Conservation (phyloP, 768 basidiomycete species). For the Leccinum rimulosum region DNA sequence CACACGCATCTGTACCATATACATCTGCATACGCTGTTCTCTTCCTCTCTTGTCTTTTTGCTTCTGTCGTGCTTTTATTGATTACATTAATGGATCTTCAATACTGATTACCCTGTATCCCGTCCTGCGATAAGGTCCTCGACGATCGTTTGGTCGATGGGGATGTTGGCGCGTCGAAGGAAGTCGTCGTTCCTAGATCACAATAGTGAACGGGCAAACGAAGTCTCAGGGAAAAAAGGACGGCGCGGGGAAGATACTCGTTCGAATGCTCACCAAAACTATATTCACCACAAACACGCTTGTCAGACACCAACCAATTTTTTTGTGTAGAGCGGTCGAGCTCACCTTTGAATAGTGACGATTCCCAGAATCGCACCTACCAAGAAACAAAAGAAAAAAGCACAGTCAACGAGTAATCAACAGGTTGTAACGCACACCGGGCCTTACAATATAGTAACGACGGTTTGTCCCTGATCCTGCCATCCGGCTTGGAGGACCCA, state of each 20-base stretch:
- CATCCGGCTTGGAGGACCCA: slow-evolving; percentile 69
- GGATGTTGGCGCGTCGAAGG: slow-evolving; percentile 40
- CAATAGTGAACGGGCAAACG: background rate
- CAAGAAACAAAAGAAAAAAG: background rate
- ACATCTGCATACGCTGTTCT: slow-evolving; percentile 21
- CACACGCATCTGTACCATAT: slow-evolving; percentile 31
- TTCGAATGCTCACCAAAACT: slow-evolving; percentile 48
- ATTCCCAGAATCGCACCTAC: slow-evolving; percentile 84
- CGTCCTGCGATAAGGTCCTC: slow-evolving; percentile 35
- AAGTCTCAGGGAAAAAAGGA: background rate
- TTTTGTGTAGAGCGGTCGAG: background rate
- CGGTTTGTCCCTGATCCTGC: slow-evolving; percentile 55
- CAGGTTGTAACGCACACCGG: background rate
- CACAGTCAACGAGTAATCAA: background rate
- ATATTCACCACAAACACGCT: background rate
- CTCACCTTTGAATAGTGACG: slow-evolving; percentile 90
- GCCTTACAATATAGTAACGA: slow-evolving; percentile 85
- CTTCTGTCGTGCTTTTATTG: slow-evolving; percentile 6
- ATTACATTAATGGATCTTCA: slow-evolving; percentile 6
- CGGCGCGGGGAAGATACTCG: background rate
- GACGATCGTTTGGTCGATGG: slow-evolving; percentile 39
- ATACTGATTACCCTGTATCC: background rate
- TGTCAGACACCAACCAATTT: background rate
- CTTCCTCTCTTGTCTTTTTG: background rate
- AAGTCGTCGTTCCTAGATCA: slow-evolving; percentile 51